Percentiles rank a stretch among this genome's conserved stretches.
Evolutionary conservation across 192 early-diverging fungal genomes (phyloP).

Genomic region (Umbelopsis sp.): DNA sequence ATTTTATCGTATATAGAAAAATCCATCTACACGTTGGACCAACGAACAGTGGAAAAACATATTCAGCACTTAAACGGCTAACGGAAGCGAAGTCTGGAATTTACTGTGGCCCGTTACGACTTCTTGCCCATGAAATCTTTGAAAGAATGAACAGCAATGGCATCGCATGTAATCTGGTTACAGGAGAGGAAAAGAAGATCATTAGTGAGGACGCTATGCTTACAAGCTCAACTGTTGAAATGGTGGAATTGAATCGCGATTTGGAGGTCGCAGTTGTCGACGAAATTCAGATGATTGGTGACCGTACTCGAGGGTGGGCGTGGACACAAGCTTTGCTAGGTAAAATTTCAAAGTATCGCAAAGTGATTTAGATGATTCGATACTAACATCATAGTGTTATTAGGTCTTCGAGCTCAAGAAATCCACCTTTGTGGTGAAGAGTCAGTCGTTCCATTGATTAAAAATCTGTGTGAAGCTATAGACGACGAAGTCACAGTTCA

Average conservation of each 20-base stretch:
- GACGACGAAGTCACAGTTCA: slow-evolving; percentile 83
- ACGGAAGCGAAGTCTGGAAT: slow-evolving; percentile 62
- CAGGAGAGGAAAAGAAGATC: slow-evolving; percentile 84
- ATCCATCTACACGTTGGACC: slow-evolving; percentile 96
- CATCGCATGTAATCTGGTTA: slow-evolving; percentile 80
- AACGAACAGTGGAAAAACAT: slow-evolving; percentile 97
- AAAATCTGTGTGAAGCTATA: slow-evolving; percentile 65
- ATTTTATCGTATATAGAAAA: slow-evolving; percentile 44
- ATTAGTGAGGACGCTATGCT: slow-evolving; percentile 50
- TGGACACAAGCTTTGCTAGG: slow-evolving; percentile 88
- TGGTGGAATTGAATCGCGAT: slow-evolving; percentile 61
- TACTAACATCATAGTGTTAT: background rate
- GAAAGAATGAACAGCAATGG: slow-evolving; percentile 79
- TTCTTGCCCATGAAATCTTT: slow-evolving; percentile 93
- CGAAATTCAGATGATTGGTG: slow-evolving; percentile 97
- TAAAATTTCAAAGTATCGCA: slow-evolving; percentile 23
- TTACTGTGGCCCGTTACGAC: slow-evolving; percentile 89
- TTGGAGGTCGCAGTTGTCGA: slow-evolving; percentile 91
- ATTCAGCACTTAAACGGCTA: slow-evolving; percentile 80
- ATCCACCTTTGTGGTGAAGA: slow-evolving; percentile 94
- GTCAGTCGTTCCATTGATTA: slow-evolving; percentile 79
- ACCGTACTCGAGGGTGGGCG: slow-evolving; percentile 88
- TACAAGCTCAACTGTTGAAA: slow-evolving; percentile 86
- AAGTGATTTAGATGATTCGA: too few species aligned
- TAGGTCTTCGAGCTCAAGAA: slow-evolving; percentile 73